phyloP scores from a whole-genome alignment of 2,329 filamentous ascomycete species.

The Penicillium sp. region DNA sequence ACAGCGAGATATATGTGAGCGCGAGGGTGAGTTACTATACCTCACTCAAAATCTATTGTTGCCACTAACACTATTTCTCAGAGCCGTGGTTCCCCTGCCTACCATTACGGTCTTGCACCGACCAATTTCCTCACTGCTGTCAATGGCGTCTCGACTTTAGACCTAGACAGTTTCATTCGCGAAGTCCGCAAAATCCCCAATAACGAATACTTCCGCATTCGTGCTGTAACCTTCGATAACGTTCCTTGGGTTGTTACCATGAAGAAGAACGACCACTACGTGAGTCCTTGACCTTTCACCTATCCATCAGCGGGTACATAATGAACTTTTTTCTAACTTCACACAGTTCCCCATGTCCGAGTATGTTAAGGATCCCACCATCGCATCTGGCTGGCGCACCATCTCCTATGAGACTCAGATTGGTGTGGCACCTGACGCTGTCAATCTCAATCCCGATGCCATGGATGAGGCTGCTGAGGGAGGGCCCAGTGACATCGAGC shows the following conservation, averaged over 20 bases:
- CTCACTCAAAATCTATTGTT: background rate
- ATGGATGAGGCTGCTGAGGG: constrained; percentile 46
- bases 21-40: constrained; percentile 55
- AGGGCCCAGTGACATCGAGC: constrained; percentile 39
- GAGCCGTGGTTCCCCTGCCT: constrained; percentile 77
- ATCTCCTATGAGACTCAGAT: constrained; percentile 52
- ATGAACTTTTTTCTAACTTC: background rate
- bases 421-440: constrained; percentile 38
- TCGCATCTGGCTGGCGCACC: constrained; percentile 57
- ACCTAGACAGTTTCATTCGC: constrained; percentile 75
- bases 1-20: constrained; percentile 94
- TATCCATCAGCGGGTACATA: background rate
- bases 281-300: constrained; percentile 31
- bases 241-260: constrained; percentile 99
- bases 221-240: constrained; percentile 97
- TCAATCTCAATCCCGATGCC: constrained; percentile 47
- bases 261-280: constrained; percentile 99
- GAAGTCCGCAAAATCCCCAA: constrained; percentile 87
- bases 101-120: constrained; percentile 87
- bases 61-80: constrained; percentile 22
- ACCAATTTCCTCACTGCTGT: constrained; percentile 98
- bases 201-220: constrained; percentile 96
- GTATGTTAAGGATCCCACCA: constrained; percentile 57
- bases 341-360: constrained; percentile 62
- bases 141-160: constrained; percentile 80